Percentiles rank a stretch among this genome's conserved stretches.
These are phyloP conservation scores for Diaporthe helianthi DNA, from an alignment of 2,329 filamentous ascomycete species.

Conservation along the genomic window DNA sequence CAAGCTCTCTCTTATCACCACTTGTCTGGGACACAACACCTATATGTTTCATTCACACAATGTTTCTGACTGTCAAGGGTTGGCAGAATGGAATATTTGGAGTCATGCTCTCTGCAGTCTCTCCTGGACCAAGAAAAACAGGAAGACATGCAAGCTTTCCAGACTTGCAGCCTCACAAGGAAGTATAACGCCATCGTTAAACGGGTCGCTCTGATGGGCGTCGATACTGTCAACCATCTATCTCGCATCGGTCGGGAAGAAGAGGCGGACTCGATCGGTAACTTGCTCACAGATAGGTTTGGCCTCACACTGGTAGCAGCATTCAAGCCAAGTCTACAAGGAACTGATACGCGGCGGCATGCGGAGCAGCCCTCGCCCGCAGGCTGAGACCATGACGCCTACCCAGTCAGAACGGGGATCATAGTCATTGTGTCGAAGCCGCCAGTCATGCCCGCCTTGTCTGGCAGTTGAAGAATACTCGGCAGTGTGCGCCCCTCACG, in stretches of 20 bases:
- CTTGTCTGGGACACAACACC: not conserved
- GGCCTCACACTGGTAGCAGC: slow-evolving; percentile 16
- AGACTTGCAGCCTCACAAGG: slow-evolving; percentile 32
- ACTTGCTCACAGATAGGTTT: slow-evolving; percentile 43
- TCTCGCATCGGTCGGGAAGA: slow-evolving; percentile 48
- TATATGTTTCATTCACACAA: not conserved
- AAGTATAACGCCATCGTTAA: slow-evolving; percentile 37
- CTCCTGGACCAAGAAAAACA: slow-evolving; percentile 41
- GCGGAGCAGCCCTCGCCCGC: not conserved
- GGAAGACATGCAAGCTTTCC: slow-evolving; percentile 32
- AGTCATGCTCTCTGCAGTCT: slow-evolving; percentile 35
- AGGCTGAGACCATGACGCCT: not conserved
- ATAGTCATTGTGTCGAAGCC: not conserved
- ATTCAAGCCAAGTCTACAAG: slow-evolving; percentile 2
- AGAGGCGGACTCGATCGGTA: slow-evolving; percentile 49
- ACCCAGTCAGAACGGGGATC: not conserved
- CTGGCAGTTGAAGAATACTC: not conserved
- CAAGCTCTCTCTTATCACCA: not conserved
- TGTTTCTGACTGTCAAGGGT: not conserved
- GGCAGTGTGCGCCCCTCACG: no score
- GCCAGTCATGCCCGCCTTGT: not conserved
- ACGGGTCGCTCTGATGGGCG: slow-evolving; percentile 48
- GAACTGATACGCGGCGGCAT: not conserved
- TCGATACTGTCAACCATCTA: slow-evolving; percentile 57
- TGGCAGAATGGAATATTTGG: slow-evolving; percentile 43